These are phyloP conservation scores for Zygosaccharomyces pseudobailii DNA, from an alignment of 1,139 yeast species.

Conservation along the genomic window DNA sequence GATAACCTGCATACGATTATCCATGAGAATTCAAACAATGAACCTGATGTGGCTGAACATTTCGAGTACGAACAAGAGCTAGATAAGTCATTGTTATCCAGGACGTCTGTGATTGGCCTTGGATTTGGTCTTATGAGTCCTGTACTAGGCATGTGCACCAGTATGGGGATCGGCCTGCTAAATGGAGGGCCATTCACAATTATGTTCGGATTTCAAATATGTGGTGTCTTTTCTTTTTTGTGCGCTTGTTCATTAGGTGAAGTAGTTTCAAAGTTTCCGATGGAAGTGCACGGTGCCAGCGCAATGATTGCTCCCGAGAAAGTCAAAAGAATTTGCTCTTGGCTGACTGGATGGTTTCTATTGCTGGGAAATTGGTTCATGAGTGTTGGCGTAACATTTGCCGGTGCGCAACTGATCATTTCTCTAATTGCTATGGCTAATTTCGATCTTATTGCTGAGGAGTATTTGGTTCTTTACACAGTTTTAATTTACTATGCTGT, in stretches of 20 bases:
- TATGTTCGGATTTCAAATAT: slow-evolving; percentile 64
- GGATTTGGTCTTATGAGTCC: slow-evolving; percentile 79
- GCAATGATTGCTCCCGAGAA: slow-evolving; percentile 59
- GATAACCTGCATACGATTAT: slow-evolving; percentile 30
- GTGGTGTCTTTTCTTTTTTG: slow-evolving; percentile 55
- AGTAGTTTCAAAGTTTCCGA: slow-evolving; percentile 68
- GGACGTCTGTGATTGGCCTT: slow-evolving; percentile 60
- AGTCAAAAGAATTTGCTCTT: slow-evolving; percentile 52
- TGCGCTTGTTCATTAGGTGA: slow-evolving; percentile 68
- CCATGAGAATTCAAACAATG: slow-evolving; percentile 36
- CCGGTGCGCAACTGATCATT: slow-evolving; percentile 68
- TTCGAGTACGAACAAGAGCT: slow-evolving; percentile 68
- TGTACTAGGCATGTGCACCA: slow-evolving; percentile 68
- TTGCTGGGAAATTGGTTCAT: slow-evolving; percentile 73
- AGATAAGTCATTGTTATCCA: slow-evolving; percentile 57
- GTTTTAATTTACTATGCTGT: slow-evolving; percentile 52
- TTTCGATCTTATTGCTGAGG: slow-evolving; percentile 46
- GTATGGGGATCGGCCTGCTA: slow-evolving; percentile 60
- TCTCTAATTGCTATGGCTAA: slow-evolving; percentile 60
- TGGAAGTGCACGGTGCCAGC: slow-evolving; percentile 72
- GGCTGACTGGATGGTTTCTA: slow-evolving; percentile 75
- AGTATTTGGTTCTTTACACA: slow-evolving; percentile 49
- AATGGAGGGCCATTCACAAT: slow-evolving; percentile 74
- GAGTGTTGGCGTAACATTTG: slow-evolving; percentile 66
- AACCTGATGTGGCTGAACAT: slow-evolving; percentile 57